These are phyloP conservation scores for Rhodotorula sp. DNA, from an alignment of 1,284 basidiomycete species.

Conservation along the genomic window DNA sequence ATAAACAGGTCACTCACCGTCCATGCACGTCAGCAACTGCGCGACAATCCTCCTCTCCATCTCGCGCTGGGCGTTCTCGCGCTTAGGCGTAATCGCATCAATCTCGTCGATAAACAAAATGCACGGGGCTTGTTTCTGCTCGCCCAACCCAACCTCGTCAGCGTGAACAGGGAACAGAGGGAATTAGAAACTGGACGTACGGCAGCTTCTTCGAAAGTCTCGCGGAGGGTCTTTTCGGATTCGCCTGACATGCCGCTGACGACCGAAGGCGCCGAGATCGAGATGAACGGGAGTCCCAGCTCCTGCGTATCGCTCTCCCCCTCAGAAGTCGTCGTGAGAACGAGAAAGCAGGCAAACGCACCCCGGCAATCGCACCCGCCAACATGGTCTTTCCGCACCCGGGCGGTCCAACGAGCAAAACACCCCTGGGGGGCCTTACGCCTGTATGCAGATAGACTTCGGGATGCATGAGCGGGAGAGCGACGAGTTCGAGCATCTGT, in stretches of 20 bases:
- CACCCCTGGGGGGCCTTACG: constrained; percentile 88
- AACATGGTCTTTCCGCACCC: constrained; percentile 94
- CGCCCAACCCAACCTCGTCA: constrained; percentile 10
- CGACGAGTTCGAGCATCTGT: constrained; percentile 91
- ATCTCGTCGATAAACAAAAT: constrained; percentile 95
- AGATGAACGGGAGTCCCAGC: constrained; percentile 87
- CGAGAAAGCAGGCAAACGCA: constrained; percentile 51
- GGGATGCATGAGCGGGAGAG: constrained; percentile 89
- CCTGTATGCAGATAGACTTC: constrained; percentile 93
- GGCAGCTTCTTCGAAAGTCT: constrained; percentile 95
- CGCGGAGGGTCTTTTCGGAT: constrained; percentile 89
- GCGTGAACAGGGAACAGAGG: background rate
- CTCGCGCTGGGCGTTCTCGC: constrained; percentile 94
- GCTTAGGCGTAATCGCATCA: constrained; percentile 94
- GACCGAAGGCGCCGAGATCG: constrained; percentile 87
- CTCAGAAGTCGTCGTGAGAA: background rate
- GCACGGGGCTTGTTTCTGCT: constrained; percentile 78
- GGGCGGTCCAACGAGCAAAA: constrained; percentile 89
- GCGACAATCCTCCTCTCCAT: constrained; percentile 98
- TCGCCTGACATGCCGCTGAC: constrained; percentile 98
- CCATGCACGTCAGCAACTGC: constrained; percentile 96
- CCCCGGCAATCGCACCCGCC: constrained; percentile 89
- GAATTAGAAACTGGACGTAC: constrained; percentile 51
- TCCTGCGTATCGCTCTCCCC: constrained; percentile 58
- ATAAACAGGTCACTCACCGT: constrained; percentile 59